Conservation (phyloP, 495 filamentous ascomycete genomes). For the Xylaria intraflava region DNA sequence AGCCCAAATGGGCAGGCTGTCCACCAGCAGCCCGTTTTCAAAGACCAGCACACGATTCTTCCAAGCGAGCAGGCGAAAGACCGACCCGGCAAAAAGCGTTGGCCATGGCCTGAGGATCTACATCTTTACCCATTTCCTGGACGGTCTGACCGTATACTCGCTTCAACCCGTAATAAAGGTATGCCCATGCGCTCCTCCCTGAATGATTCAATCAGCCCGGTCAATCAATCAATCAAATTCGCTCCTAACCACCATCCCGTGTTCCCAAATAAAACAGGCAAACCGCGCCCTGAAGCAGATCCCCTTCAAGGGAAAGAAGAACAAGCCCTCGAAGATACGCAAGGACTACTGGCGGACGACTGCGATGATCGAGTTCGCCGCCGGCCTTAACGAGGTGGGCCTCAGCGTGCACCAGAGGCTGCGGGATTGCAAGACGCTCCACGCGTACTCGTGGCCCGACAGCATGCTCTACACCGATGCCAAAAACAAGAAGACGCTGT, state of each 20-base stretch:
- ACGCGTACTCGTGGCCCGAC: conserved; percentile 56
- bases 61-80: not conserved
- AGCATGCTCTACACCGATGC: conserved; percentile 46
- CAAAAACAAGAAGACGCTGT: conserved; percentile 38
- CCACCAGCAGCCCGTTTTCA: conserved; percentile 15
- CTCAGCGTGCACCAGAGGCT: conserved; percentile 70
- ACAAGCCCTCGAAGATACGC: conserved; percentile 66
- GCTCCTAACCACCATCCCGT: too few species aligned
- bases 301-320: conserved; percentile 86
- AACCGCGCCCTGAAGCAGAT: conserved; percentile 66
- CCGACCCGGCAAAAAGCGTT: conserved; percentile 21
- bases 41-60: conserved; percentile 18
- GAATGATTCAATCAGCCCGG: not conserved
- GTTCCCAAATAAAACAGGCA: conserved; percentile 39
- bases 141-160: conserved; percentile 80
- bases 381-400: conserved; percentile 50
- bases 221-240: not conserved
- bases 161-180: conserved; percentile 64
- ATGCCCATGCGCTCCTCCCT: conserved; percentile 17
- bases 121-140: conserved; percentile 71
- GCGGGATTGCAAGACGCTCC: conserved; percentile 69
- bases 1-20: conserved; percentile 18
- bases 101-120: conserved; percentile 66
- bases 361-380: conserved; percentile 65
- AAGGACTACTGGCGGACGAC: conserved; percentile 90